Evolutionary conservation across 2,329 filamentous ascomycete species (phyloP).

Genomic region (Leptographium radiaticola): DNA sequence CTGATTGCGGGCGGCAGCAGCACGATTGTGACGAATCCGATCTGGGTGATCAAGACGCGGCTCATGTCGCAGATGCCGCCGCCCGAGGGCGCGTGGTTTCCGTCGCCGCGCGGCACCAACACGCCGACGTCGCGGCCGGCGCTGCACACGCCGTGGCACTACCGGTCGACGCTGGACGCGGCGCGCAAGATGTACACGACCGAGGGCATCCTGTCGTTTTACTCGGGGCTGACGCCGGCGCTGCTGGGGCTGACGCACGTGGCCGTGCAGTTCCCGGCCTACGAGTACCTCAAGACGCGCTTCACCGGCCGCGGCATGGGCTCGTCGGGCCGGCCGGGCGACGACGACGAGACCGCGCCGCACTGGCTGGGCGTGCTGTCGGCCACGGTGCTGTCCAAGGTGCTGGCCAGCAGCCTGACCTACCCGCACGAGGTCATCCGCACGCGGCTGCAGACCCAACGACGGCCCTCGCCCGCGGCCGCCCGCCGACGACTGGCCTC

Average conservation of each 20-base stretch:
- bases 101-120: conserved; percentile 32
- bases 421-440: conserved; percentile 96
- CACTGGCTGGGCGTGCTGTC: conserved; percentile 77
- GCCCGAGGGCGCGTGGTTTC: conserved; percentile 32
- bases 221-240: conserved; percentile 86
- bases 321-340: conserved; percentile 29
- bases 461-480: conserved; percentile 42
- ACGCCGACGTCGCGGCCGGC: conserved; percentile 41
- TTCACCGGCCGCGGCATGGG: conserved; percentile 90
- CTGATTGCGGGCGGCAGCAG: conserved; percentile 84
- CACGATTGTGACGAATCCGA: conserved; percentile 89
- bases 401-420: conserved; percentile 85
- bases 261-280: conserved; percentile 91
- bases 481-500: conserved; percentile 10
- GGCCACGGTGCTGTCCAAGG: conserved; percentile 86
- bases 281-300: conserved; percentile 80
- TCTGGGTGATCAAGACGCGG: conserved; percentile 98
- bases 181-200: conserved; percentile 90
- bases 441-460: conserved; percentile 86
- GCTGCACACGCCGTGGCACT: conserved; percentile 72
- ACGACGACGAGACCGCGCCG: conserved; percentile 32
- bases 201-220: conserved; percentile 83
- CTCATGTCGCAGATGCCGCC: conserved; percentile 76
- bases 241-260: conserved; percentile 88
- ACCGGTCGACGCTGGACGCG: conserved; percentile 78